Percentiles rank a stretch among this genome's conserved stretches.
Conservation (phyloP, 208 protist genomes). For the Wallacemonas collosoma region DNA sequence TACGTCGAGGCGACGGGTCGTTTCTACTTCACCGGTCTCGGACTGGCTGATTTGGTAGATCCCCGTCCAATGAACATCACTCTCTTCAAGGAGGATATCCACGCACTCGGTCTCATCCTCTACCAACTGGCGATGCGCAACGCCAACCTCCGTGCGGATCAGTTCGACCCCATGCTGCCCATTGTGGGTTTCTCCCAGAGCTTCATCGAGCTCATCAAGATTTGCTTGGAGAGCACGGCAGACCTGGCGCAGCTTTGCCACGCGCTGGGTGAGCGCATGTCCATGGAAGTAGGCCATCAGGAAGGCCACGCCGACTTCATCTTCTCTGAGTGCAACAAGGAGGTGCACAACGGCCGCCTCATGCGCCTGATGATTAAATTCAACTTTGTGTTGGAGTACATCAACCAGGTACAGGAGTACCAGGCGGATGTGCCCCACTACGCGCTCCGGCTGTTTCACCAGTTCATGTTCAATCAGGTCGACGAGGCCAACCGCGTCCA, state of each 20-base stretch:
- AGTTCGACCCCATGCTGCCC: conserved; percentile 59
- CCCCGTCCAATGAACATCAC: conserved; percentile 36
- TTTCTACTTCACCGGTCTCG: conserved; percentile 86
- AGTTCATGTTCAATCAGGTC: conserved; percentile 97
- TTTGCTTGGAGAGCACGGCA: conserved; percentile 63
- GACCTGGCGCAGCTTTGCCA: conserved; percentile 72
- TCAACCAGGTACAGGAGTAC: conserved; percentile 85
- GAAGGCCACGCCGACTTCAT: conserved; percentile 90
- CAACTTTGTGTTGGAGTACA: conserved; percentile 89
- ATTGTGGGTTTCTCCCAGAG: conserved; percentile 76
- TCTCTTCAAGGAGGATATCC: conserved; percentile 82
- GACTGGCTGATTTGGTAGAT: conserved; percentile 78
- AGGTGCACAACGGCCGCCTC: conserved; percentile 96
- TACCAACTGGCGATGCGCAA: conserved; percentile 79
- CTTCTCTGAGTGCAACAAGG: conserved; percentile 90
- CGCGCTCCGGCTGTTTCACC: conserved; percentile 94
- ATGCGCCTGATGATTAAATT: conserved; percentile 95
- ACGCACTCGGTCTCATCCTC: conserved; percentile 76
- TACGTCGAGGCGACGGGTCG: conserved; percentile 75
- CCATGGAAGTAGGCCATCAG: conserved; percentile 86
- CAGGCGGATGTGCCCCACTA: conserved; percentile 66
- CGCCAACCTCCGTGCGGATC: conserved; percentile 57
- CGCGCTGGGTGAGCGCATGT: conserved; percentile 83
- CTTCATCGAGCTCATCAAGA: conserved; percentile 82
- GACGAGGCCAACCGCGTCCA: conserved; percentile 90